Evolutionary conservation across 768 basidiomycete genomes (phyloP).

Genomic region (Pisolithus tinctorius): DNA sequence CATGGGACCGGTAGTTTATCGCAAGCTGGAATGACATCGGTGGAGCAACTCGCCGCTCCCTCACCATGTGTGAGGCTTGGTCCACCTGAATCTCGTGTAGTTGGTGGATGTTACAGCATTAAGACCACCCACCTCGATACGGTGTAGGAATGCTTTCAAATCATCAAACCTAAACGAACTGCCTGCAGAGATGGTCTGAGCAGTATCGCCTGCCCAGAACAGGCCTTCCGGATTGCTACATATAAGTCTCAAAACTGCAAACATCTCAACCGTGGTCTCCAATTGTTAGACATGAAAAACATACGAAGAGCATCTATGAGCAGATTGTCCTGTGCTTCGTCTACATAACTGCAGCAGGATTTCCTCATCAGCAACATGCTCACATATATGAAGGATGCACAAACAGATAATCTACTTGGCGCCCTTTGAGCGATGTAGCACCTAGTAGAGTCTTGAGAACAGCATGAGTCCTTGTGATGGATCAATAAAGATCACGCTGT

Average conservation of each 20-base stretch:
- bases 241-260: slow-evolving; percentile 52
- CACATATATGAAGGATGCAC: slow-evolving; percentile 9
- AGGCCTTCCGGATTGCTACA: slow-evolving; percentile 60
- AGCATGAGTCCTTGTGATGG: slow-evolving; percentile 39
- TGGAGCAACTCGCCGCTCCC: slow-evolving; percentile 10
- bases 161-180: slow-evolving; percentile 69
- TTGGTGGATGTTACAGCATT: not conserved
- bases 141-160: slow-evolving; percentile 58
- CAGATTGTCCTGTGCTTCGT: slow-evolving; percentile 69
- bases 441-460: slow-evolving; percentile 34
- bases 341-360: slow-evolving; percentile 43
- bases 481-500: not conserved
- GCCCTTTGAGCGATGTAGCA: slow-evolving; percentile 27
- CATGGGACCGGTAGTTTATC: slow-evolving; percentile 65
- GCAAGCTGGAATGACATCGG: slow-evolving; percentile 49
- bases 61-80: not conserved
- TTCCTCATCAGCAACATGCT: not conserved
- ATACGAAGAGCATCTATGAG: slow-evolving; percentile 56
- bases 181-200: slow-evolving; percentile 69
- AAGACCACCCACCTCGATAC: slow-evolving; percentile 44
- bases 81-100: slow-evolving; percentile 14
- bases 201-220: slow-evolving; percentile 78
- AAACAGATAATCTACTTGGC: slow-evolving; percentile 51
- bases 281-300: slow-evolving; percentile 6
- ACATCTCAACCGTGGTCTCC: not conserved